Conservation (phyloP, 164 flowering plant species). For the Saururus chinensis region DNA sequence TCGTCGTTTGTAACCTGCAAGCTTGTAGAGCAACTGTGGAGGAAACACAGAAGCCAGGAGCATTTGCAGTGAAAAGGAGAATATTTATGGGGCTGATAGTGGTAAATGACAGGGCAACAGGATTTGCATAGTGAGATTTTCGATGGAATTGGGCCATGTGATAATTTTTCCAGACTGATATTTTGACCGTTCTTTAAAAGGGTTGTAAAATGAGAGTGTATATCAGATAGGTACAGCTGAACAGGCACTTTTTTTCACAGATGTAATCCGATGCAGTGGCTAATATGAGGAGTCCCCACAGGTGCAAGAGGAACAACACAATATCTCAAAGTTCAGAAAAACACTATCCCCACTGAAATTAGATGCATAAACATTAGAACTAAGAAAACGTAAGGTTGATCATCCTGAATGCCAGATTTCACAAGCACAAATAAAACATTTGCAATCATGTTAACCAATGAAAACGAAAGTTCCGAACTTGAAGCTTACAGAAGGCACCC, state of each 20-base stretch:
- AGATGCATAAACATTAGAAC: neutral
- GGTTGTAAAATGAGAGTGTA: constrained; percentile 4
- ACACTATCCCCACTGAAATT: neutral
- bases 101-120: constrained; percentile 19
- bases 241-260: constrained; percentile 8
- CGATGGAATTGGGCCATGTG: constrained; percentile 16
- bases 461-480: too few species aligned
- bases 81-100: constrained; percentile 11
- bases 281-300: constrained; percentile 21
- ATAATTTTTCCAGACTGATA: constrained; percentile 11
- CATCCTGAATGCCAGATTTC: too few species aligned
- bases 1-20: constrained; percentile 22
- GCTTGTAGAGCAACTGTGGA: constrained; percentile 28
- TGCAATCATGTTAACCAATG: too few species aligned
- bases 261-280: constrained; percentile 8
- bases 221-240: constrained; percentile 13
- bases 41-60: constrained; percentile 26
- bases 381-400: too few species aligned
- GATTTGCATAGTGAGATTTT: constrained; percentile 17
- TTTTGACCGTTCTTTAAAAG: constrained; percentile 10
- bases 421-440: too few species aligned
- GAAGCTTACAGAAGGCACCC: too few species aligned
- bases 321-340: constrained; percentile 4
- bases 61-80: constrained; percentile 18
- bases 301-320: constrained; percentile 22